Percentiles rank a stretch among this genome's conserved stretches.
phyloP scores from a whole-genome alignment of 768 basidiomycete species.

The Podaxis rugospora region DNA sequence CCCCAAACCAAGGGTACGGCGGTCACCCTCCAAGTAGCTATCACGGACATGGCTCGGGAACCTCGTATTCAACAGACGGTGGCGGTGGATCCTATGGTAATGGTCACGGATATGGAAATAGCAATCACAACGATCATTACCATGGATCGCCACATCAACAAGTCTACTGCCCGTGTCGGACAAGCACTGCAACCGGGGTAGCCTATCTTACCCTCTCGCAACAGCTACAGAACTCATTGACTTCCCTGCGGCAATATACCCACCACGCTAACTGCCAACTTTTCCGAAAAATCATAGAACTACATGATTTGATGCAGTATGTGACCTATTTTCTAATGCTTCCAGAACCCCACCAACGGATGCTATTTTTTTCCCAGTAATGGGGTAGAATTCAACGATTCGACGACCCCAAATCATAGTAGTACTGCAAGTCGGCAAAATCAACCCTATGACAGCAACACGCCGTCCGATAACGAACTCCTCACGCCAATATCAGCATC shows the following conservation, averaged over 20 bases:
- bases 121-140: slow-evolving; percentile 31
- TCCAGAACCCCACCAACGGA: background rate
- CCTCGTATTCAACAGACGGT: slow-evolving; percentile 35
- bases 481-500: slow-evolving; percentile 50
- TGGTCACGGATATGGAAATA: slow-evolving; percentile 3
- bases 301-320: slow-evolving; percentile 64
- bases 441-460: slow-evolving; percentile 48
- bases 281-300: slow-evolving; percentile 55
- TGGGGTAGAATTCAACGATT: slow-evolving; percentile 47
- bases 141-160: slow-evolving; percentile 28
- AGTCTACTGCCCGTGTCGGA: slow-evolving; percentile 57
- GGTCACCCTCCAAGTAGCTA: slow-evolving; percentile 16
- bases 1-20: slow-evolving; percentile 24
- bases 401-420: slow-evolving; percentile 17
- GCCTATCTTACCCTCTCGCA: slow-evolving; percentile 59
- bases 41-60: slow-evolving; percentile 18
- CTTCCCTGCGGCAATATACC: slow-evolving; percentile 55
- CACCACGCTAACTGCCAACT: slow-evolving; percentile 56
- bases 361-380: slow-evolving; percentile 23
- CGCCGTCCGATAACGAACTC: slow-evolving; percentile 62
- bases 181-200: slow-evolving; percentile 53
- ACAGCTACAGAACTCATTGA: slow-evolving; percentile 55
- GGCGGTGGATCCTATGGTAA: slow-evolving; percentile 31
- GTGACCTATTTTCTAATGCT: slow-evolving; percentile 24
- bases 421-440: slow-evolving; percentile 21